phyloP scores from a whole-genome alignment of 2,329 filamentous ascomycete genomes.

The Emmonsiellopsis sp. region DNA sequence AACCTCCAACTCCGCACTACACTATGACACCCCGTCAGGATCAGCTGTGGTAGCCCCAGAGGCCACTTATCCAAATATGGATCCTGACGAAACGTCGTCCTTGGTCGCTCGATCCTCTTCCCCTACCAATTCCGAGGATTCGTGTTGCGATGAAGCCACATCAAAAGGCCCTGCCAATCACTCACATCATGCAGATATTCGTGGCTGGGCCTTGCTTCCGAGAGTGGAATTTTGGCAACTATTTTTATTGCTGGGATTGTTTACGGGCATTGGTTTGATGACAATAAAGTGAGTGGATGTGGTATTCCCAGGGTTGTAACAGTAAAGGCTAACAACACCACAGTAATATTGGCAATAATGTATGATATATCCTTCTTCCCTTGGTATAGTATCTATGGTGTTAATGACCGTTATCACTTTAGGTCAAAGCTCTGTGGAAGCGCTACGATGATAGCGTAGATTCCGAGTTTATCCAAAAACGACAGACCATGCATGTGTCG shows the following conservation, averaged over 20 bases:
- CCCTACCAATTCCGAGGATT: conserved; percentile 44
- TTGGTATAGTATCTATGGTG: not conserved
- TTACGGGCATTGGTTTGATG: conserved; percentile 92
- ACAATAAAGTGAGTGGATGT: conserved; percentile 75
- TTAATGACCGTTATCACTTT: conserved; percentile 1
- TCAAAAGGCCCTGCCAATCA: conserved; percentile 58
- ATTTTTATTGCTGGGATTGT: conserved; percentile 76
- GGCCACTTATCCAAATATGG: conserved; percentile 19
- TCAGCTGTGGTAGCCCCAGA: conserved; percentile 20
- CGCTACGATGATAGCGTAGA: conserved; percentile 66
- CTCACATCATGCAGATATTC: conserved; percentile 80
- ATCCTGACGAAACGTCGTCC: conserved; percentile 67
- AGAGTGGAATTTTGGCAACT: conserved; percentile 82
- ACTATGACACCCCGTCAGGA: conserved; percentile 21
- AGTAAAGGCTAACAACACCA: conserved; percentile 19
- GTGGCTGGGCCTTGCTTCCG: conserved; percentile 64
- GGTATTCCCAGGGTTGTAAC: not conserved
- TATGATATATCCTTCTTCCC: conserved; percentile 22
- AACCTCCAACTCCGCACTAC: conserved; percentile 19
- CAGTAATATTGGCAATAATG: conserved; percentile 90
- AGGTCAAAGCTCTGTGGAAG: conserved; percentile 73
- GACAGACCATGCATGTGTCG: conserved; percentile 86
- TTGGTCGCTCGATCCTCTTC: conserved; percentile 58
- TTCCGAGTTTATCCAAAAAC: conserved; percentile 65
- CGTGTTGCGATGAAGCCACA: conserved; percentile 36